Percentiles rank a stretch among this genome's conserved stretches.
Conservation (phyloP, 192 early-diverging fungal genomes). For the Podila epicladia region DNA sequence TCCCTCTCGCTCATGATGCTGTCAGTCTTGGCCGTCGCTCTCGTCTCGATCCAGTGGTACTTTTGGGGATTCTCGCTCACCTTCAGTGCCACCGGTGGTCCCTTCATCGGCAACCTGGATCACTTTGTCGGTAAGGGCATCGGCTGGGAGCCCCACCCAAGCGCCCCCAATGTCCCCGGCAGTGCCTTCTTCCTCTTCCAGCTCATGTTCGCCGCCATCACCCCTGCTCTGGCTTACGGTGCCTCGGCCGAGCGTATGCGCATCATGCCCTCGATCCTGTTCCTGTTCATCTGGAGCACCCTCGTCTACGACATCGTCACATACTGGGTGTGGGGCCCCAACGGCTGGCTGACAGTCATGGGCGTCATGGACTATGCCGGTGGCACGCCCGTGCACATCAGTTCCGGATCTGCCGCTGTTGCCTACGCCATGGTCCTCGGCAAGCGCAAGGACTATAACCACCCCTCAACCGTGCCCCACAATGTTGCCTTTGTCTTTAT, state of each 20-base stretch:
- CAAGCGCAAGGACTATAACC: slow-evolving; percentile 75
- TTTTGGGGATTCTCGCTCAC: slow-evolving; percentile 78
- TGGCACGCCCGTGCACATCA: slow-evolving; percentile 87
- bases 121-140: slow-evolving; percentile 71
- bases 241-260: slow-evolving; percentile 80
- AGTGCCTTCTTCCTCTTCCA: slow-evolving; percentile 77
- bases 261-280: slow-evolving; percentile 70
- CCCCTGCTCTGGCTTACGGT: slow-evolving; percentile 76
- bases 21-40: slow-evolving; percentile 73
- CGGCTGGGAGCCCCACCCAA: slow-evolving; percentile 60
- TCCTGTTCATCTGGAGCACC: slow-evolving; percentile 74
- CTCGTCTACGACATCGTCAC: slow-evolving; percentile 79
- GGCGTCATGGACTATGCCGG: slow-evolving; percentile 90
- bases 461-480: slow-evolving; percentile 80
- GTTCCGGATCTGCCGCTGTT: slow-evolving; percentile 82
- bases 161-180: slow-evolving; percentile 69
- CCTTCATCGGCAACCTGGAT: slow-evolving; percentile 77
- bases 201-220: slow-evolving; percentile 83
- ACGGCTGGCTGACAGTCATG: slow-evolving; percentile 80
- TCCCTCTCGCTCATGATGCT: slow-evolving; percentile 82
- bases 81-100: slow-evolving; percentile 70
- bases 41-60: slow-evolving; percentile 81
- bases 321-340: slow-evolving; percentile 84
- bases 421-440: slow-evolving; percentile 87
- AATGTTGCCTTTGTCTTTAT: slow-evolving; percentile 87